Conservation (phyloP, 140 eudicot genomes). For the Oenanthe javanica region DNA sequence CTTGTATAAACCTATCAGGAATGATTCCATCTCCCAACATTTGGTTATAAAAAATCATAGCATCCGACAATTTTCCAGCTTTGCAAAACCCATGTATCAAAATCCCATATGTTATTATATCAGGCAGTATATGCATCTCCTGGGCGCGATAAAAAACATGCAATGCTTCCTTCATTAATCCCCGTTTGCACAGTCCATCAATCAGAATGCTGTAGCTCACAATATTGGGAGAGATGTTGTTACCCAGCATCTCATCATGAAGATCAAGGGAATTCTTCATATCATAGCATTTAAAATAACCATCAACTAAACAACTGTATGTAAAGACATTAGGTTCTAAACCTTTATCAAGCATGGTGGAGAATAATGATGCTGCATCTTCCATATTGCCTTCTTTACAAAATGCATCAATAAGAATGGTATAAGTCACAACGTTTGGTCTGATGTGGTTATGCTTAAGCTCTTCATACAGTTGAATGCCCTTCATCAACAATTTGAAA, state of each 20-base stretch:
- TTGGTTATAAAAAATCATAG: conserved; percentile 29
- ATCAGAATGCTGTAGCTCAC: conserved; percentile 63
- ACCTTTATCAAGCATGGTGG: conserved; percentile 32
- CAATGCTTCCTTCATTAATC: conserved; percentile 49
- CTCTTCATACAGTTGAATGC: conserved; percentile 36
- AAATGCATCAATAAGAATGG: conserved; percentile 51
- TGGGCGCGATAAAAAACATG: conserved; percentile 32
- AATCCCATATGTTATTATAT: conserved; percentile 50
- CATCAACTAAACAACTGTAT: conserved; percentile 53
- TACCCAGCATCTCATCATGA: conserved; percentile 45
- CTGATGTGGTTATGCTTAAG: neutral
- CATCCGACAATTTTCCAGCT: conserved; percentile 45
- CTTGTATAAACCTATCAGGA: conserved; percentile 38
- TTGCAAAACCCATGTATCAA: conserved; percentile 58
- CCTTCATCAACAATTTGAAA: conserved; percentile 34
- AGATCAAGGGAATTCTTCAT: conserved; percentile 41
- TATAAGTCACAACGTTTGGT: conserved; percentile 41
- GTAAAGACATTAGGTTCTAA: conserved; percentile 53
- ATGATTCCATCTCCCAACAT: conserved; percentile 45
- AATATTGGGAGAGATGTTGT: conserved; percentile 44
- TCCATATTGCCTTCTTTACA: conserved; percentile 63
- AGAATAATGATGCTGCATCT: conserved; percentile 49
- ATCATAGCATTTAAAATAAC: conserved; percentile 34
- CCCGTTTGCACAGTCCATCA: conserved; percentile 65
- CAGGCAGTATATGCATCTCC: conserved; percentile 39